These are phyloP conservation scores for Talaromyces borbonicus DNA, from an alignment of 495 filamentous ascomycete species.

Conservation along the genomic window DNA sequence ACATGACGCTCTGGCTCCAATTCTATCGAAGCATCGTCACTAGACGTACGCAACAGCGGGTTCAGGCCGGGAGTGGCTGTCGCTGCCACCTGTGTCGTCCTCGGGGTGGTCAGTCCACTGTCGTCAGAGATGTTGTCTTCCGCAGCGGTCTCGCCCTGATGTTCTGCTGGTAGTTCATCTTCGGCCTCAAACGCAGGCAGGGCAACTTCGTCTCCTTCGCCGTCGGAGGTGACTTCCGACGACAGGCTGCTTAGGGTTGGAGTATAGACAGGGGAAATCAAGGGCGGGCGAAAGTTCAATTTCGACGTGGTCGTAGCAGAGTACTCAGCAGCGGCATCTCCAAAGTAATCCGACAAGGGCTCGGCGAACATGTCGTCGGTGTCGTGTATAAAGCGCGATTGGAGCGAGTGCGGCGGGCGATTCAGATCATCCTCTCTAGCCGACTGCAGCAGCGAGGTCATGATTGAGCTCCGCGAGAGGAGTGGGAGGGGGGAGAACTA, in stretches of 20 bases:
- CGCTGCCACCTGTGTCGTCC: conserved; percentile 27
- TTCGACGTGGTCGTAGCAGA: conserved; percentile 18
- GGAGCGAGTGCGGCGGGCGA: conserved; percentile 13
- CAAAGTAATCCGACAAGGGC: conserved; percentile 24
- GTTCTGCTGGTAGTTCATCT: conserved; percentile 23
- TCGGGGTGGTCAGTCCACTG: conserved; percentile 7
- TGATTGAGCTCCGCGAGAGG: conserved; percentile 16
- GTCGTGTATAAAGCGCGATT: not conserved
- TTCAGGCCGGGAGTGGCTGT: conserved; percentile 23
- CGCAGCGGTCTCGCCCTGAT: not conserved
- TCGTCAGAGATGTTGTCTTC: not conserved
- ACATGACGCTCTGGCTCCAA: conserved; percentile 81
- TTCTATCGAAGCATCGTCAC: conserved; percentile 74
- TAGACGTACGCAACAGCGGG: conserved; percentile 39
- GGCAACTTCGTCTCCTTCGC: conserved; percentile 42
- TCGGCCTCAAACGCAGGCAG: conserved; percentile 50
- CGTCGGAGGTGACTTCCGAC: conserved; percentile 38
- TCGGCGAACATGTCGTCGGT: conserved; percentile 17
- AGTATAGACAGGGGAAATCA: conserved; percentile 25
- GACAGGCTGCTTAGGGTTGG: conserved; percentile 57
- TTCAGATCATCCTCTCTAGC: conserved; percentile 29
- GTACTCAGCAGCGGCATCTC: conserved; percentile 26
- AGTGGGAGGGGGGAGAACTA: no score
- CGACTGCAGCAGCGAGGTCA: conserved; percentile 37
- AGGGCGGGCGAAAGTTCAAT: conserved; percentile 18